These are phyloP conservation scores for Acacia pycnantha DNA, from an alignment of 331 rosid species.

Conservation along the genomic window DNA sequence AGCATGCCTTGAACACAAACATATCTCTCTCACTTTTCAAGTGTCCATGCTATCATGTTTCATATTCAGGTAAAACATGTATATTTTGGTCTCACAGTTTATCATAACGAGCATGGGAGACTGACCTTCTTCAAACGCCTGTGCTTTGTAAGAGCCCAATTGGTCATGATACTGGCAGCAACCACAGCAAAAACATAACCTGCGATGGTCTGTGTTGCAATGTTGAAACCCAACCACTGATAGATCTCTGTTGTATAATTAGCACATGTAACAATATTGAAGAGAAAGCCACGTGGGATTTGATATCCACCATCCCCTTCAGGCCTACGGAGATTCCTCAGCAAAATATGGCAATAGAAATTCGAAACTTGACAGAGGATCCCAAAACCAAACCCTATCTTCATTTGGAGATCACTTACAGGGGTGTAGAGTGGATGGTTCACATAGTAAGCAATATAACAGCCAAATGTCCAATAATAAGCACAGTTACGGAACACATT, in stretches of 20 bases:
- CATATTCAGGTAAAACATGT: neutral
- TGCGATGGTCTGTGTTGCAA: slow-evolving; percentile 91
- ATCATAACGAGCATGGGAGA: slow-evolving; percentile 1
- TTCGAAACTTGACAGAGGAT: slow-evolving; percentile 68
- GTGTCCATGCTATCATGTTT: neutral
- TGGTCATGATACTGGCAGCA: slow-evolving; percentile 88
- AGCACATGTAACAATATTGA: slow-evolving; percentile 94
- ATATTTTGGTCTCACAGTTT: neutral
- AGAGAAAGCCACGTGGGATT: slow-evolving; percentile 86
- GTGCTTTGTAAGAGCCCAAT: slow-evolving; percentile 97
- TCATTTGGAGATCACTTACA: slow-evolving; percentile 82
- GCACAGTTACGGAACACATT: slow-evolving; percentile 95
- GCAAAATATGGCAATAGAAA: slow-evolving; percentile 82
- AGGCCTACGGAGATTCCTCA: slow-evolving; percentile 76
- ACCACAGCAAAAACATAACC: slow-evolving; percentile 74
- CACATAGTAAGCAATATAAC: slow-evolving; percentile 74
- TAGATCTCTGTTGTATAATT: slow-evolving; percentile 96
- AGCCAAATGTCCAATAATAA: slow-evolving; percentile 91
- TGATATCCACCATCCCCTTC: slow-evolving; percentile 91
- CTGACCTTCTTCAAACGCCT: slow-evolving; percentile 91
- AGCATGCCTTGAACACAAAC: neutral
- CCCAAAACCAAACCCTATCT: slow-evolving; percentile 88
- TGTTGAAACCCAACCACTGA: slow-evolving; percentile 97
- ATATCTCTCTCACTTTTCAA: neutral
- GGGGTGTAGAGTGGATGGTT: slow-evolving; percentile 93